Conservation (phyloP, 1,139 yeast genomes). For the Saccharomyces hybrid region DNA sequence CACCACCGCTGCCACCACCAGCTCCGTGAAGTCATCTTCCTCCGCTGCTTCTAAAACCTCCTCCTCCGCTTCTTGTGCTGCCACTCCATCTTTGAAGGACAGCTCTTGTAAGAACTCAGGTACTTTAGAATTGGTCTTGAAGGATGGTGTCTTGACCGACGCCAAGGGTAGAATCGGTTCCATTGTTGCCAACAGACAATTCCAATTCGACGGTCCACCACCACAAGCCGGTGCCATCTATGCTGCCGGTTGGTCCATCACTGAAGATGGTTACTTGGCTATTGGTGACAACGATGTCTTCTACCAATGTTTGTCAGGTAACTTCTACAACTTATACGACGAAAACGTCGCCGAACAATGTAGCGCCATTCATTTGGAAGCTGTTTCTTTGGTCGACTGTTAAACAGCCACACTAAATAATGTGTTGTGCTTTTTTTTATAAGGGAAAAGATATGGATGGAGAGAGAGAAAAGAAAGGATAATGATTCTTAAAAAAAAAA, state of each 20-base stretch:
- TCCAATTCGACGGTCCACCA: too few relatives aligned
- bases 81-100: slow-evolving; percentile 7
- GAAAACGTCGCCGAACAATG: slow-evolving; percentile 39
- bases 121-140: too few relatives aligned
- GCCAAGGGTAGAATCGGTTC: too few relatives aligned
- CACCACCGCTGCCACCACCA: slow-evolving; percentile 12
- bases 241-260: too few relatives aligned
- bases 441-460: not conserved
- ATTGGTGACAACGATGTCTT: too few relatives aligned
- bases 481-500: not conserved
- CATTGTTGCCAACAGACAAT: too few relatives aligned
- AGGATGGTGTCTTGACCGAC: too few relatives aligned
- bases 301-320: too few relatives aligned
- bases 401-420: slow-evolving; percentile 25
- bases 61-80: slow-evolving; percentile 11
- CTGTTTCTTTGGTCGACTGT: slow-evolving; percentile 59
- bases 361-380: slow-evolving; percentile 51
- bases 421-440: not conserved
- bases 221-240: too few relatives aligned
- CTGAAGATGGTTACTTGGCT: too few relatives aligned
- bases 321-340: too few relatives aligned
- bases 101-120: too few relatives aligned
- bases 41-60: slow-evolving; percentile 9
- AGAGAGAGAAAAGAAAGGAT: not conserved
- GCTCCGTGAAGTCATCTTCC: slow-evolving; percentile 11